phyloP scores from a whole-genome alignment of 2,329 filamentous ascomycete species.

The Alternaria sp. region DNA sequence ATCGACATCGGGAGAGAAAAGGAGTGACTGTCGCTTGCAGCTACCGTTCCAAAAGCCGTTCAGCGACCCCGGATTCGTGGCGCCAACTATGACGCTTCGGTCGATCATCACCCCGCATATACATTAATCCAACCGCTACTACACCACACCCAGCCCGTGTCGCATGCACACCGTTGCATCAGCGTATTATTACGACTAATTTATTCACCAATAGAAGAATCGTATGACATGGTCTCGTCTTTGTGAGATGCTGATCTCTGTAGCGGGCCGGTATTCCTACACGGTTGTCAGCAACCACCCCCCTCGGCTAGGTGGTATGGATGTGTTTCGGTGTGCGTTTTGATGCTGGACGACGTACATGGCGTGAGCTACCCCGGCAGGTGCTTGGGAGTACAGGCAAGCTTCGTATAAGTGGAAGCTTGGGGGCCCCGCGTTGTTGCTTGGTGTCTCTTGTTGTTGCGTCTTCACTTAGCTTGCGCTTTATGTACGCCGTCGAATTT shows the following conservation, averaged over 20 bases:
- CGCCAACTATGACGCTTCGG: constrained; percentile 9
- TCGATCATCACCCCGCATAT: constrained; percentile 19
- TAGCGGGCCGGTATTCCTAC: constrained; percentile 15
- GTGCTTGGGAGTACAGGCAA: constrained; percentile 14
- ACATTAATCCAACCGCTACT: constrained; percentile 6
- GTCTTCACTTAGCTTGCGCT: background rate
- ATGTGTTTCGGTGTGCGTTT: background rate
- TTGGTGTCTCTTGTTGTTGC: constrained; percentile 15
- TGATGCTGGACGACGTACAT: constrained; percentile 13
- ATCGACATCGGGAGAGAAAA: background rate
- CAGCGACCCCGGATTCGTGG: constrained; percentile 6
- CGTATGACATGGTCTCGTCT: background rate
- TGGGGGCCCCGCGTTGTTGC: constrained; percentile 18
- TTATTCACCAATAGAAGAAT: background rate
- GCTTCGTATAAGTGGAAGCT: constrained; percentile 31
- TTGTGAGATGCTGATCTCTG: background rate
- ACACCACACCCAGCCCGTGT: constrained; percentile 6
- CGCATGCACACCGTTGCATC: constrained; percentile 10
- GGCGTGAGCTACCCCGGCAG: constrained; percentile 14
- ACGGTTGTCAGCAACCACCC: constrained; percentile 8
- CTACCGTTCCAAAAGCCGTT: background rate
- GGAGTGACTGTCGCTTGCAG: background rate
- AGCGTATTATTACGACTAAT: background rate
- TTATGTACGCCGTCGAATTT: background rate
- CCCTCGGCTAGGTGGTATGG: background rate